Percentiles rank a stretch among this genome's conserved stretches.
Evolutionary conservation across 2,329 filamentous ascomycete genomes (phyloP).

Genomic region (Aspergillus intermedius): DNA sequence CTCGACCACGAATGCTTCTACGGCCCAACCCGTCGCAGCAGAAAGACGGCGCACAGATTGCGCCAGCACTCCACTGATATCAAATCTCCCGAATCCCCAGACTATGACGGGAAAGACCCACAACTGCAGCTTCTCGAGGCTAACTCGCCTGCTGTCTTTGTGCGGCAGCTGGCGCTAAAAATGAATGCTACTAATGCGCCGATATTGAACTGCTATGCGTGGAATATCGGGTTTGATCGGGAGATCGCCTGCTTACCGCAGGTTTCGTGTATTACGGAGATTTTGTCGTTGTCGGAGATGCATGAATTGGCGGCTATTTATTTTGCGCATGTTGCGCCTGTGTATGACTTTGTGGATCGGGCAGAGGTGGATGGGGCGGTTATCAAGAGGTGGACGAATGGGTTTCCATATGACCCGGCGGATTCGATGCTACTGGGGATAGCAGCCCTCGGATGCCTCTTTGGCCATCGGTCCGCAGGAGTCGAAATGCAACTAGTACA

Average conservation of each 20-base stretch:
- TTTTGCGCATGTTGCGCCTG: constrained; percentile 5
- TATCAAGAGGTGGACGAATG: not conserved
- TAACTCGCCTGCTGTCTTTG: not conserved
- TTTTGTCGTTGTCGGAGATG: constrained; percentile 1
- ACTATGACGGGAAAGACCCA: not conserved
- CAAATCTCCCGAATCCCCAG: not conserved
- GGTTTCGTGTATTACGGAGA: constrained; percentile 3
- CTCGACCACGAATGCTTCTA: not conserved
- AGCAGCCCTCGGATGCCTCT: constrained; percentile 9
- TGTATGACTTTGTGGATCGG: constrained; percentile 10
- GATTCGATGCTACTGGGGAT: constrained; percentile 8
- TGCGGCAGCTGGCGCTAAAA: not conserved
- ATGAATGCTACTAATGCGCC: not conserved
- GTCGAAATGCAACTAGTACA: constrained; percentile 2
- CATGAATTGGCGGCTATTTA: constrained; percentile 1
- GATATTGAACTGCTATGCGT: not conserved
- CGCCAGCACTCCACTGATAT: not conserved
- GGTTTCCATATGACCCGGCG: constrained; percentile 1
- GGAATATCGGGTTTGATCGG: not conserved
- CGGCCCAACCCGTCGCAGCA: not conserved
- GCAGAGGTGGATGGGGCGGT: constrained; percentile 1
- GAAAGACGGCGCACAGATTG: not conserved
- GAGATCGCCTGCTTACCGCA: not conserved
- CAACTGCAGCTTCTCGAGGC: not conserved
- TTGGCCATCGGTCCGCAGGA: not conserved